Percentiles rank a stretch among this genome's conserved stretches.
phyloP scores from a whole-genome alignment of 2,329 filamentous ascomycete genomes.

The Colletotrichum brevisporum region DNA sequence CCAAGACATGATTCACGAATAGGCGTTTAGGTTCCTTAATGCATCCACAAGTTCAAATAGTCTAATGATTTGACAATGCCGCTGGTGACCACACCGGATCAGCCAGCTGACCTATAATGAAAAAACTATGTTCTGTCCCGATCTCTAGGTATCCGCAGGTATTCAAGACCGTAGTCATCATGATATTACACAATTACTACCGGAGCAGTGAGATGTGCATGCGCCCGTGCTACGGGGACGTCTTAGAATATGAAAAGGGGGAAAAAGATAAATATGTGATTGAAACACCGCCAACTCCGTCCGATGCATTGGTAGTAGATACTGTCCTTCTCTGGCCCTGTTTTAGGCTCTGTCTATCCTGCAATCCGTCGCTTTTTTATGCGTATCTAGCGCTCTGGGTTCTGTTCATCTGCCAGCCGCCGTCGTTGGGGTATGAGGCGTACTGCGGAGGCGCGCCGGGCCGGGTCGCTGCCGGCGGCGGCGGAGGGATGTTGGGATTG shows the following conservation, averaged over 20 bases:
- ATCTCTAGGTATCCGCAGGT: conserved; percentile 29
- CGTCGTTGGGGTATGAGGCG: neutral
- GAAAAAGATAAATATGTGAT: neutral
- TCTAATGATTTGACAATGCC: conserved; percentile 9
- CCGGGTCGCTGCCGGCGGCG: conserved; percentile 29
- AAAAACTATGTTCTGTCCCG: conserved; percentile 28
- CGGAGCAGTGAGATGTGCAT: conserved; percentile 17
- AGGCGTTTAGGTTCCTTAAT: neutral
- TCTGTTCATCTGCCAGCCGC: conserved; percentile 35
- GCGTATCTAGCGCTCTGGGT: conserved; percentile 44
- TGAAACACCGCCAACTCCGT: conserved; percentile 37
- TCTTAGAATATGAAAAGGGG: neutral
- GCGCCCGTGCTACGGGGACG: conserved; percentile 8
- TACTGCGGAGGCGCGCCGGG: conserved; percentile 29
- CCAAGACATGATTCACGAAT: neutral
- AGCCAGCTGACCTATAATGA: conserved; percentile 41
- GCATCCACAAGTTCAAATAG: neutral
- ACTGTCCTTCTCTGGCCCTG: conserved; percentile 8
- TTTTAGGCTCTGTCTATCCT: conserved; percentile 16
- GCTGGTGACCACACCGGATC: conserved; percentile 36
- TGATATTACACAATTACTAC: conserved; percentile 33
- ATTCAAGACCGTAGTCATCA: conserved; percentile 28
- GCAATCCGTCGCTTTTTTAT: conserved; percentile 24
- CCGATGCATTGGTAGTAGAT: conserved; percentile 38
- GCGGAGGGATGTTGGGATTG: conserved; percentile 30